A percentile compares a stretch with the other conserved stretches of the same genome.
Evolutionary conservation across 768 basidiomycete species (phyloP).

Genomic region (Podaxis carcinomalis): DNA sequence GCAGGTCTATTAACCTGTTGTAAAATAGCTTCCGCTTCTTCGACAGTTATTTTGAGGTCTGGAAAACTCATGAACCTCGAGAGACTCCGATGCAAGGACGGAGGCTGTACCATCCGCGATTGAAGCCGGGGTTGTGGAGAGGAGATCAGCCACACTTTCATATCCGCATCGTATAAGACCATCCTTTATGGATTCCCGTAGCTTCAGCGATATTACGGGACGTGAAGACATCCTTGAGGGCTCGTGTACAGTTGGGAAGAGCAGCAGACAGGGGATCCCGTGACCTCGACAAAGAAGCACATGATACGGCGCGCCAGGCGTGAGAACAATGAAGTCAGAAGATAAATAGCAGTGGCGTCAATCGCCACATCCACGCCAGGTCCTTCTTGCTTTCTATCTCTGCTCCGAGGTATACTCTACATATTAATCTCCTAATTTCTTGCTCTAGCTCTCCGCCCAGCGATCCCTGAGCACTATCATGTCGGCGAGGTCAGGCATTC

Average conservation of each 20-base stretch:
- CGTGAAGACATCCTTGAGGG: constrained; percentile 32
- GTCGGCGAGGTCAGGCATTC: constrained; percentile 30
- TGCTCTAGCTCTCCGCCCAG: constrained; percentile 4
- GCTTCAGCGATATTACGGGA: constrained; percentile 41
- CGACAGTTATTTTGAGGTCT: constrained; percentile 50
- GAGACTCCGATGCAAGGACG: neutral
- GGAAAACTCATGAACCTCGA: constrained; percentile 7
- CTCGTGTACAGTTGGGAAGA: too few species aligned
- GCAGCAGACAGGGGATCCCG: neutral
- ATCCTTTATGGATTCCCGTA: constrained; percentile 41
- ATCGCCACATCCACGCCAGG: constrained; percentile 12
- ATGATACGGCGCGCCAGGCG: neutral
- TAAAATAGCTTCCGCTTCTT: constrained; percentile 43
- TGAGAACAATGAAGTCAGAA: constrained; percentile 8
- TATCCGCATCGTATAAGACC: constrained; percentile 53
- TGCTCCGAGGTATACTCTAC: constrained; percentile 9
- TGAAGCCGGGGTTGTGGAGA: constrained; percentile 34
- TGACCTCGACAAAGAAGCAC: neutral
- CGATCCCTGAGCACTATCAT: constrained; percentile 7
- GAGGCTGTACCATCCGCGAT: constrained; percentile 43
- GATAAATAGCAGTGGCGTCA: neutral
- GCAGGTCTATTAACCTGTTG: constrained; percentile 32
- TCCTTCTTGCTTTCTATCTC: constrained; percentile 17
- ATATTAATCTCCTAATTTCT: neutral
- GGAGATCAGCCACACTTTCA: constrained; percentile 51